A percentile compares a stretch with the other conserved stretches of the same genome.
phyloP scores from a whole-genome alignment of 1,284 basidiomycete genomes.

The Cutaneotrichosporon cutaneum region DNA sequence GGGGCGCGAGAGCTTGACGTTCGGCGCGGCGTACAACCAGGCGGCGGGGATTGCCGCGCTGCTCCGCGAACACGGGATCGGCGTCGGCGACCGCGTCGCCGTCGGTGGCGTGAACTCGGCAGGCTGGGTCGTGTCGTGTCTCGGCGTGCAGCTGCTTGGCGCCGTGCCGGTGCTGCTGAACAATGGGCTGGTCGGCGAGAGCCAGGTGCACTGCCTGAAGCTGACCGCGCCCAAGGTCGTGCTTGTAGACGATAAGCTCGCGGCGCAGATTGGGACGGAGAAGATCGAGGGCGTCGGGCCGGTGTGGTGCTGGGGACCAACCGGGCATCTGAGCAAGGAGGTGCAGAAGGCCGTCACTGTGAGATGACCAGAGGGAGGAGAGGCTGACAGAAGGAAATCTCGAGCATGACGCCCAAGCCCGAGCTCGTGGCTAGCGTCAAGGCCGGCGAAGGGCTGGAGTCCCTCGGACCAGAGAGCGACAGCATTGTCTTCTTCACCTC shows the following conservation, averaged over 20 bases:
- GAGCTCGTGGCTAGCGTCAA: background rate
- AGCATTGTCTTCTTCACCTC: slow-evolving; percentile 44
- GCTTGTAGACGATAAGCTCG: slow-evolving; percentile 38
- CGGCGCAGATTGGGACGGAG: slow-evolving; percentile 27
- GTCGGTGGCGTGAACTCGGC: slow-evolving; percentile 36
- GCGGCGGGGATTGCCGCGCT: slow-evolving; percentile 32
- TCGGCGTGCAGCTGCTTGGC: slow-evolving; percentile 44
- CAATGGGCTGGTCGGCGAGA: slow-evolving; percentile 16
- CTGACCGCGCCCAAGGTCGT: slow-evolving; percentile 34
- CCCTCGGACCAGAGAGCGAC: slow-evolving; percentile 38
- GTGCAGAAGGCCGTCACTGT: background rate
- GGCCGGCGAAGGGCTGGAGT: slow-evolving; percentile 21
- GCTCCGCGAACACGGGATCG: slow-evolving; percentile 35
- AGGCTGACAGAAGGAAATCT: background rate
- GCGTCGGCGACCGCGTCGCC: slow-evolving; percentile 36
- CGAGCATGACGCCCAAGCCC: background rate
- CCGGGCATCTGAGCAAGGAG: slow-evolving; percentile 4
- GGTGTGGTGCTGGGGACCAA: slow-evolving; percentile 12
- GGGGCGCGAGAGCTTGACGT: slow-evolving; percentile 30
- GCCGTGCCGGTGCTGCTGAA: slow-evolving; percentile 42
- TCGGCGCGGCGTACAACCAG: slow-evolving; percentile 29
- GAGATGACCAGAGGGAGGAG: background rate
- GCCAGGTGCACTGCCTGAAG: slow-evolving; percentile 35
- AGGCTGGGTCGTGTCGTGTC: slow-evolving; percentile 39
- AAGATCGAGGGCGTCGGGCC: slow-evolving; percentile 6